Conservation (phyloP, 192 early-diverging fungal species). For the Nowakowskiella sp. region DNA sequence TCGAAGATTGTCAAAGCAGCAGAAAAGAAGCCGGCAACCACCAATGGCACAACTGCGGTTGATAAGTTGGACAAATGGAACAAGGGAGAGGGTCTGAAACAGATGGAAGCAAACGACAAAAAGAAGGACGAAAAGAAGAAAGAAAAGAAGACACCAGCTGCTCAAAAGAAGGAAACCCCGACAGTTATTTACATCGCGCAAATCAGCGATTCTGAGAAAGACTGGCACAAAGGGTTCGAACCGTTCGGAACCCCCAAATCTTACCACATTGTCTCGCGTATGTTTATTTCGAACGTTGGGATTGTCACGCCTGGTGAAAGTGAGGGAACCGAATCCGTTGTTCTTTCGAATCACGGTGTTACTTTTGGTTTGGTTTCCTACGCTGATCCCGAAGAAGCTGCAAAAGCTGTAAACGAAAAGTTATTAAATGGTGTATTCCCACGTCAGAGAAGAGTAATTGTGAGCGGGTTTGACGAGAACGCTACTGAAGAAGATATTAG, state of each 20-base stretch:
- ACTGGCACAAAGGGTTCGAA: slow-evolving; percentile 2
- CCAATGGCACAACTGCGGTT: background rate
- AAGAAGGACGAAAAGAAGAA: background rate
- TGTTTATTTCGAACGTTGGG: slow-evolving; percentile 4
- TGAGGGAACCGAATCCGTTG: too few relatives aligned
- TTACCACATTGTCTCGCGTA: slow-evolving; percentile 12
- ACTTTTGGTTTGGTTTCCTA: too few relatives aligned
- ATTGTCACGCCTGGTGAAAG: slow-evolving; percentile 22
- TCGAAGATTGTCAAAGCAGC: slow-evolving; percentile 15
- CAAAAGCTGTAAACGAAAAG: slow-evolving; percentile 23
- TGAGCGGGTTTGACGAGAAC: background rate
- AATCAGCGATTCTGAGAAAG: slow-evolving; percentile 4
- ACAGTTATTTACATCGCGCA: slow-evolving; percentile 1
- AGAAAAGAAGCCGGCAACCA: slow-evolving; percentile 2
- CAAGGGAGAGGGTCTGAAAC: slow-evolving; percentile 17
- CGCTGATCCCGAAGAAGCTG: too few relatives aligned
- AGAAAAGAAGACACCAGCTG: slow-evolving; percentile 1
- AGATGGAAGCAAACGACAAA: background rate
- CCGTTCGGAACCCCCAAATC: slow-evolving; percentile 12
- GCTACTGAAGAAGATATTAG: background rate
- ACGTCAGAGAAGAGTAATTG: slow-evolving; percentile 24
- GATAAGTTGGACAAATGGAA: slow-evolving; percentile 11
- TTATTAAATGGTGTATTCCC: slow-evolving; percentile 27
- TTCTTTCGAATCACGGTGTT: too few relatives aligned
- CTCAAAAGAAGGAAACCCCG: background rate